phyloP scores from a whole-genome alignment of 305 asterid species.

The Fraxinus xanthoxyloides region DNA sequence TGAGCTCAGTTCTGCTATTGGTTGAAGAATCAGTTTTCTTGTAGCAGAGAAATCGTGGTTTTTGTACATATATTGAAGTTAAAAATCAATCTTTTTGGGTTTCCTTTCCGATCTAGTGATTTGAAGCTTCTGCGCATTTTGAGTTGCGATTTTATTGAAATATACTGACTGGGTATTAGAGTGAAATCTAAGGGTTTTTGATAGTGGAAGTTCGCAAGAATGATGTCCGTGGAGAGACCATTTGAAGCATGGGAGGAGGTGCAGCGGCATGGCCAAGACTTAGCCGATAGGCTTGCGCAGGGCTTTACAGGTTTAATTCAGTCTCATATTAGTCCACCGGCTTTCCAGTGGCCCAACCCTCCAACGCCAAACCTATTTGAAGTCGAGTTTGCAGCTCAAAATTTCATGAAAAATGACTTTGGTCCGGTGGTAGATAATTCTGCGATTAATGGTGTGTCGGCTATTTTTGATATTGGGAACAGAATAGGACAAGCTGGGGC shows the following conservation, averaged over 20 bases:
- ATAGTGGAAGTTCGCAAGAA: constrained; percentile 13
- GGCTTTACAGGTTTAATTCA: constrained; percentile 86
- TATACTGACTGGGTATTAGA: not conserved
- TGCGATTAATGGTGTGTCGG: constrained; percentile 56
- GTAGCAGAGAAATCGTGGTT: not conserved
- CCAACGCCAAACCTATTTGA: constrained; percentile 68
- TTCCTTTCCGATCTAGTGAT: not conserved
- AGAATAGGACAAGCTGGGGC: constrained; percentile 79
- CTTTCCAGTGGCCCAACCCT: constrained; percentile 77
- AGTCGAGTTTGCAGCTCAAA: constrained; percentile 62
- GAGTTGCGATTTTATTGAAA: not conserved
- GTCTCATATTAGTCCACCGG: constrained; percentile 71
- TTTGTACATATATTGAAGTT: not conserved
- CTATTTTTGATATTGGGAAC: constrained; percentile 69
- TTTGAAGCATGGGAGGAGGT: constrained; percentile 99
- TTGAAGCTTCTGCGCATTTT: not conserved
- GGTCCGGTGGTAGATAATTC: constrained; percentile 60
- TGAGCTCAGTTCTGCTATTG: not conserved
- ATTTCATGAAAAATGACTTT: constrained; percentile 56
- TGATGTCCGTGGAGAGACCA: constrained; percentile 94
- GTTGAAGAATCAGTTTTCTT: not conserved
- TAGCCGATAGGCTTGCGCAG: constrained; percentile 84
- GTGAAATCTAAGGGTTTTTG: not conserved
- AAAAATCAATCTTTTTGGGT: not conserved
- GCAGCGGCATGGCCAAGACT: constrained; percentile 90